Base-by-base conservation (phyloP, 1,139 yeast genomes). In the Suhomyces coccinellae region DNA sequence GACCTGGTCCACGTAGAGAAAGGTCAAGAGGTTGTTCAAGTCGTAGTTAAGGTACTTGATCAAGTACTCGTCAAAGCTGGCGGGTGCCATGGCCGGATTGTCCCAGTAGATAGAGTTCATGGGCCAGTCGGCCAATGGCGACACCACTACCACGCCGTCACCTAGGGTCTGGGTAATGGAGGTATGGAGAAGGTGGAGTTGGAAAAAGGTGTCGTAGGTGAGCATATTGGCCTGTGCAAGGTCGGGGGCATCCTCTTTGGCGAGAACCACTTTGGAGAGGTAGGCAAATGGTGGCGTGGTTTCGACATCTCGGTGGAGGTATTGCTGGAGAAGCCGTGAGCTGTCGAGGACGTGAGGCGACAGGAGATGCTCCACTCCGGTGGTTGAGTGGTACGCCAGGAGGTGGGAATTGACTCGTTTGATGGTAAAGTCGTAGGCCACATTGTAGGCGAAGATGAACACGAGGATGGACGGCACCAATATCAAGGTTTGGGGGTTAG, bases 1-100 rank as follows among this genome's bases (percentile, higher is more conserved):
- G 2, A 79, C 56, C 2, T 78, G 73, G 31, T 77, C 71, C 20
- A 81, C 63, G 44, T 63, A 67, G 15, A 69, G 51, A 12, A 59
- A 55, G 14, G 65, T 47, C 13, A 58, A 49, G 22, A 48, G 41
- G 33, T 48, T 44, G 32, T 47, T 49, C 24, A 53, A 41, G 37
- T 62, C 61, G 44, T 61, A 65, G 47, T 70, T 71, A 37, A 71
- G 47, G 38, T 55, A 51, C 34, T 59, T 58, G 41, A 66, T 50
- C 20, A 63, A 46, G 42, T 52, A 58, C 24, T 50, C 52, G 31
- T 58, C 59, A 46, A 59, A 44, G 7, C 20, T 9, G 3, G 30
- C 24, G 9, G 31, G 12, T 3, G 40, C 17, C 13, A 31, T n/a
- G 5, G 31, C 12, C 11, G 26, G 36, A 14, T 37, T 36, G 16